phyloP scores from a whole-genome alignment of 345 rosid genomes.

The Fremontodendron californicum region DNA sequence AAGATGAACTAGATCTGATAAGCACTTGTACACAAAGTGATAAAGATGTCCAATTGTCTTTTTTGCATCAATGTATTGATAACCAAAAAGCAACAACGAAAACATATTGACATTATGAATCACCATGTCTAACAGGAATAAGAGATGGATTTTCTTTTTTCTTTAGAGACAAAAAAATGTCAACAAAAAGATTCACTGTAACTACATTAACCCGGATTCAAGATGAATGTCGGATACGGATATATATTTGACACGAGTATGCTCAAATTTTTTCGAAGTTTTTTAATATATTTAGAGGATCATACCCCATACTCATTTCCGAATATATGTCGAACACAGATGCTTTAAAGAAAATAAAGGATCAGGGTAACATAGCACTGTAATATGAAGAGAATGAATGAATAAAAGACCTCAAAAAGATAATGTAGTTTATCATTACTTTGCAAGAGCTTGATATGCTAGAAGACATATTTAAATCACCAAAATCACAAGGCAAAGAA shows the following conservation, averaged over 20 bases:
- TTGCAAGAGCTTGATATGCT: conserved; percentile 10
- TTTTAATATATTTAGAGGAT: no score
- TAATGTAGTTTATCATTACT: conserved; percentile 8
- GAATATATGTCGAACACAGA: no score
- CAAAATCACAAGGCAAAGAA: conserved; percentile 6
- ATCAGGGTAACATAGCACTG: no score
- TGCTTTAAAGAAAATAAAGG: no score
- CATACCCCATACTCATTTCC: no score
- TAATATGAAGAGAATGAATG: background rate
- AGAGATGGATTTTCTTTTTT: background rate
- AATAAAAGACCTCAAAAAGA: conserved; percentile 8
- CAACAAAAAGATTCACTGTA: conserved; percentile 7
- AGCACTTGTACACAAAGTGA: background rate
- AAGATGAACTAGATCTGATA: background rate
- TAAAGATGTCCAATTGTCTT: background rate
- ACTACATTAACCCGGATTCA: no score
- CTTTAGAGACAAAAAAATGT: background rate
- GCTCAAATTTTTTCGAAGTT: no score
- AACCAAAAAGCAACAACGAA: background rate
- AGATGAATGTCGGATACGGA: no score
- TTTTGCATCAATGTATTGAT: background rate
- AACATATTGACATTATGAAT: background rate
- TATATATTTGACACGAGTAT: no score
- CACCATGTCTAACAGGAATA: no score
- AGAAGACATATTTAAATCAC: background rate